Percentiles rank a stretch among this genome's conserved stretches.
Conservation (phyloP, 768 basidiomycete genomes). For the Hypholoma sublateritium region DNA sequence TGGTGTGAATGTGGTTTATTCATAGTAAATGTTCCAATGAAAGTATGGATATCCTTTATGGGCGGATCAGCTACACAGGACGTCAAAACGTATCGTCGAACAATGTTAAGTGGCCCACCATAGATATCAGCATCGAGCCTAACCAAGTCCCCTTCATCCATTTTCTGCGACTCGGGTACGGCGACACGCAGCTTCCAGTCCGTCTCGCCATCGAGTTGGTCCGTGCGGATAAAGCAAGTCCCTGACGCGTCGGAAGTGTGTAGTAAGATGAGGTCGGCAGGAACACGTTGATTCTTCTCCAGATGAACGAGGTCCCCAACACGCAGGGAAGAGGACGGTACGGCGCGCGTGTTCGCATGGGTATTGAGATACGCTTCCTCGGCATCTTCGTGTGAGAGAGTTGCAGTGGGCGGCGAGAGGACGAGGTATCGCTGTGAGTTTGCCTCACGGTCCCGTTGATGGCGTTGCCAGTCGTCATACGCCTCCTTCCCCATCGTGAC, state of each 20-base stretch:
- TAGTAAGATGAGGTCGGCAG: conserved; percentile 89
- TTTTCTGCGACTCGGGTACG: conserved; percentile 77
- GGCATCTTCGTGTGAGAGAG: conserved; percentile 30
- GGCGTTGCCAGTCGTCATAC: conserved; percentile 95
- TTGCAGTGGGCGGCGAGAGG: conserved; percentile 54
- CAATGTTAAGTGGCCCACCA: conserved; percentile 45
- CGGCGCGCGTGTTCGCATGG: conserved; percentile 63
- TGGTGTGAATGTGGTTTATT: conserved; percentile 43
- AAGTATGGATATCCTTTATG: conserved; percentile 94
- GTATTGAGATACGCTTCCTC: conserved; percentile 44
- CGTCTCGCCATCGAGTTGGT: conserved; percentile 98
- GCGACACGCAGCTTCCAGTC: conserved; percentile 98
- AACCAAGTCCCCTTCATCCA: conserved; percentile 50
- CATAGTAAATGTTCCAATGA: conserved; percentile 89
- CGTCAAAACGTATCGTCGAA: background rate
- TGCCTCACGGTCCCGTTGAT: conserved; percentile 89
- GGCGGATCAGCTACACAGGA: conserved; percentile 77
- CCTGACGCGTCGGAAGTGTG: conserved; percentile 87
- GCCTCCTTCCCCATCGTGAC: conserved; percentile 99
- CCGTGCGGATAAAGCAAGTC: conserved; percentile 96
- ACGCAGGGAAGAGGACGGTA: conserved; percentile 84
- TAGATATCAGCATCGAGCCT: conserved; percentile 89
- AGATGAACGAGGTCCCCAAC: conserved; percentile 90
- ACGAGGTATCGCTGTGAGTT: conserved; percentile 91
- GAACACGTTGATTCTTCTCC: conserved; percentile 97